Base-by-base conservation (phyloP, 2,329 filamentous ascomycete genomes). In the Davidsoniella neocaledoniae region DNA sequence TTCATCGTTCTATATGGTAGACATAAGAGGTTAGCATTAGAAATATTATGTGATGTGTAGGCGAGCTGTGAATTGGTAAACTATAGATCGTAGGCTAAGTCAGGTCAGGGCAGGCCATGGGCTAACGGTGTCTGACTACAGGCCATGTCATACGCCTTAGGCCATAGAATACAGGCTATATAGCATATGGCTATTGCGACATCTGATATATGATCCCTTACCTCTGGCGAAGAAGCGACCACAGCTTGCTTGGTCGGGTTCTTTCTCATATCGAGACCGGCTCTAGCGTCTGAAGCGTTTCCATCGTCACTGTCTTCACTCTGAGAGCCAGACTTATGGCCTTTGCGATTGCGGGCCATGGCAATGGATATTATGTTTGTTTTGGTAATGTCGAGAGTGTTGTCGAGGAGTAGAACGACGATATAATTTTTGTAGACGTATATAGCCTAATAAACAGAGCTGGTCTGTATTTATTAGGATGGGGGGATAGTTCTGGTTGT, bases 231-330 rank as follows among this genome's bases (percentile, higher is more conserved):
- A 5, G 36, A 21, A 29, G 36, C 44, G 29, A 46, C 44, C 29
- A 23, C 44, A 23, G 17, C 29, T 10, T 29, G 44, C 19, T 37
- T 45, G 5, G 26, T 38, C 36, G n/a, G n/a, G 17, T 9, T 25
- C 29, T 21, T 38, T 21, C 38, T 29, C 8, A 21, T 29, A 16
- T 29, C 55, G 48, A 59, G 58, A 12, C 57, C 44, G 10, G 52
- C 42, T 49, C 56, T 60, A 49, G 56, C 54, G 50, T 59, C 58
- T 41, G 60, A 59, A 23, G 63, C 59, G 10, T 63, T 64, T 17
- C 64, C 64, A 54, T 66, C 65, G 58, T 83, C 80, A 61, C 78
- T 83, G 58, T 71, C 71, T 56, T 84, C 81, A 57, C 81, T 83
- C 64, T 43, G 46, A 14, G 85, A 78, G 70, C 80, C 84, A 52